A percentile compares a stretch with the other conserved stretches of the same genome.
Conservation (phyloP, 2,329 filamentous ascomycete genomes). For the Neofusicoccum kwambonambiense region DNA sequence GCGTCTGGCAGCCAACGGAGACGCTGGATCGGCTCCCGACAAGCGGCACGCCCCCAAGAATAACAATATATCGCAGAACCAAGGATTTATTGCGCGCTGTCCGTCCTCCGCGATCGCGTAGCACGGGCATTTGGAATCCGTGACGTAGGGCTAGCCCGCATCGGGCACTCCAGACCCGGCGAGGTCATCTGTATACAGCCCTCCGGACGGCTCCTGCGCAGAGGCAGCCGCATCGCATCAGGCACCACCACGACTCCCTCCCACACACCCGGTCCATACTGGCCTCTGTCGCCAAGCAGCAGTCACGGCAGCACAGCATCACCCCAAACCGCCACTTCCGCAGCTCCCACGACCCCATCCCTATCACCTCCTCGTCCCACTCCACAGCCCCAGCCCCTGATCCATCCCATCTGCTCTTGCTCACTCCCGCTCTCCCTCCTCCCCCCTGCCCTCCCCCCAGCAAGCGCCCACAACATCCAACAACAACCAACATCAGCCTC, state of each 20-base stretch:
- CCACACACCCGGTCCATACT: neutral
- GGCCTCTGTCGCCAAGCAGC: neutral
- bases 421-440: neutral
- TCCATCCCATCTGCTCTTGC: neutral
- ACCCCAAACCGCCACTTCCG: neutral
- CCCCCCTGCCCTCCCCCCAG: neutral
- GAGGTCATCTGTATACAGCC: conserved; percentile 2
- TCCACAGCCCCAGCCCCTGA: neutral
- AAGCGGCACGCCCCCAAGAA: neutral
- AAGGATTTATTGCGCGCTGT: neutral
- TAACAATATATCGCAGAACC: neutral
- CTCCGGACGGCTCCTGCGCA: neutral
- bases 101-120: neutral
- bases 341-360: neutral
- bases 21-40: neutral
- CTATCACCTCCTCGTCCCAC: neutral
- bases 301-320: neutral
- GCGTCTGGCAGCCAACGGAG: neutral
- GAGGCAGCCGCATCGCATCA: neutral
- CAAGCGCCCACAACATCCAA: neutral
- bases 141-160: conserved; percentile 12
- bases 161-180: neutral
- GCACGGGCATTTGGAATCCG: conserved; percentile 12
- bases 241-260: neutral
- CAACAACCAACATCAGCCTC: neutral